Conservation (phyloP, 1,139 yeast species). For the Hansenula sp. region DNA sequence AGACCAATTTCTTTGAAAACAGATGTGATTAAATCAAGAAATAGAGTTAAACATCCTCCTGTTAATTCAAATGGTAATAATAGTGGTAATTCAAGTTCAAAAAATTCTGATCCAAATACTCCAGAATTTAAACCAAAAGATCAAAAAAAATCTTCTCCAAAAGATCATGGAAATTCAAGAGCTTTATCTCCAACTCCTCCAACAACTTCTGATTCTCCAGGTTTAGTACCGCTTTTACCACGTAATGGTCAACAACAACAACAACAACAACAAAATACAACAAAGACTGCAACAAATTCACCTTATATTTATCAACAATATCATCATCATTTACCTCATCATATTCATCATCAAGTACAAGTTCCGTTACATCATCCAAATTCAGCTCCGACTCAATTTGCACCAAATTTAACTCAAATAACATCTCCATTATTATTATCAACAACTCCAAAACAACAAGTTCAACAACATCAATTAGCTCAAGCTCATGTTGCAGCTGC, state of each 20-base stretch:
- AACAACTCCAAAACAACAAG: conserved; percentile 32
- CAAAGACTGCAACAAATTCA: conserved; percentile 13
- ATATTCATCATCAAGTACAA: conserved; percentile 16
- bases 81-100: neutral
- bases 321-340: conserved; percentile 27
- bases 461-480: conserved; percentile 17
- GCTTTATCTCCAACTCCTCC: neutral
- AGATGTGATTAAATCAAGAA: conserved; percentile 86
- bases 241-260: conserved; percentile 6
- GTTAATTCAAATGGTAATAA: neutral
- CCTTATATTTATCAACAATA: conserved; percentile 13
- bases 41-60: conserved; percentile 42
- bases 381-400: conserved; percentile 68
- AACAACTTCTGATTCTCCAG: conserved; percentile 18
- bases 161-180: neutral
- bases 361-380: conserved; percentile 63
- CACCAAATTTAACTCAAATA: conserved; percentile 57
- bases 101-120: conserved; percentile 1
- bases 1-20: conserved; percentile 89
- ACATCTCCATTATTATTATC: conserved; percentile 57
- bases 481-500: conserved; percentile 46
- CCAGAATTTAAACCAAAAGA: conserved; percentile 1
- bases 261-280: neutral
- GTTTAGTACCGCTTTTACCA: conserved; percentile 19
- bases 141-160: conserved; percentile 1